Evolutionary conservation across 2,329 filamentous ascomycete species (phyloP).

Genomic region (Aspergillus bombycis): DNA sequence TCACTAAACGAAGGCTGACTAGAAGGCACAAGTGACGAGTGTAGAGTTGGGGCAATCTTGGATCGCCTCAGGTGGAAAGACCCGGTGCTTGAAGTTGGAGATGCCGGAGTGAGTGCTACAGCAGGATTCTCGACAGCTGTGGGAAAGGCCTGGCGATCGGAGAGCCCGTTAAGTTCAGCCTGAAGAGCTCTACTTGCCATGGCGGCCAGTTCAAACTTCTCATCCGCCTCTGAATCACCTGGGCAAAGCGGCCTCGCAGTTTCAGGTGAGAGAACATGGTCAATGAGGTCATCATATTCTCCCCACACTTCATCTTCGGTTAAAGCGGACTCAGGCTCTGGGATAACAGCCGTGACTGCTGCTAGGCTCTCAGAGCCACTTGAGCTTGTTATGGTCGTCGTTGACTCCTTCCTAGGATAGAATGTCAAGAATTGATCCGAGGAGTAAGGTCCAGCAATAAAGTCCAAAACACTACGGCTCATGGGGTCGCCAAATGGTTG

Average conservation of each 20-base stretch:
- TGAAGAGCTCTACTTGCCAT: slow-evolving; percentile 44
- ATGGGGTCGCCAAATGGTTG: slow-evolving; percentile 39
- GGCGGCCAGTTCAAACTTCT: slow-evolving; percentile 41
- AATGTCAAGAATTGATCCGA: slow-evolving; percentile 72
- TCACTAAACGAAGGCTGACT: slow-evolving; percentile 59
- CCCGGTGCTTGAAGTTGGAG: slow-evolving; percentile 31
- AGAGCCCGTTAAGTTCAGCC: slow-evolving; percentile 33
- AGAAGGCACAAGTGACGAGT: slow-evolving; percentile 52
- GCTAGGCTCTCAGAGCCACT: slow-evolving; percentile 66
- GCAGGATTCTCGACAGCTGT: slow-evolving; percentile 28
- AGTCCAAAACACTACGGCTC: slow-evolving; percentile 33
- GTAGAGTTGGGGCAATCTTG: slow-evolving; percentile 54
- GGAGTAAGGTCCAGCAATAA: slow-evolving; percentile 42
- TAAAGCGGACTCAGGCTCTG: slow-evolving; percentile 62
- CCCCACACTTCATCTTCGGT: slow-evolving; percentile 91
- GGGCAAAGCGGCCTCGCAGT: slow-evolving; percentile 25
- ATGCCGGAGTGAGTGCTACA: slow-evolving; percentile 26
- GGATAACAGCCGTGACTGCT: slow-evolving; percentile 68
- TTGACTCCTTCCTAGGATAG: slow-evolving; percentile 71
- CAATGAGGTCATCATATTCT: slow-evolving; percentile 87
- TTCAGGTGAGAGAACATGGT: slow-evolving; percentile 62
- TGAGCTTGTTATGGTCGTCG: slow-evolving; percentile 66
- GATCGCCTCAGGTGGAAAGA: slow-evolving; percentile 54
- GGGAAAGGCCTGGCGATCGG: slow-evolving; percentile 9
- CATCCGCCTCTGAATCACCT: slow-evolving; percentile 20